A percentile compares a stretch with the other conserved stretches of the same genome.
Conservation (phyloP, 352 stramenopile genomes). For the Pythium guiyangense region DNA sequence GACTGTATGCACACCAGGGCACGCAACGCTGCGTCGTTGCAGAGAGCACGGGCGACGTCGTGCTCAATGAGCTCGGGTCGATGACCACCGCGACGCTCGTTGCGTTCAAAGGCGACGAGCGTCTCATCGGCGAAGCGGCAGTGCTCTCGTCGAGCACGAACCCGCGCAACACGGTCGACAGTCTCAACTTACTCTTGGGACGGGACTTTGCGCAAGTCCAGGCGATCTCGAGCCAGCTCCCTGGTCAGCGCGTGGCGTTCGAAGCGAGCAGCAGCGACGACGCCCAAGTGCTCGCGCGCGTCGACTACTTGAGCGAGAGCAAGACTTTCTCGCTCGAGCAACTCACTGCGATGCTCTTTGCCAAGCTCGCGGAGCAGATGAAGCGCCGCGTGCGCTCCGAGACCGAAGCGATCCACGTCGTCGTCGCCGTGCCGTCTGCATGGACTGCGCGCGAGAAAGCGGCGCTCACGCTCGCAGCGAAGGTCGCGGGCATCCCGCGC, state of each 20-base stretch:
- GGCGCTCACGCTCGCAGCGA: conserved; percentile 39
- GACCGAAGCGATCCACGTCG: conserved; percentile 41
- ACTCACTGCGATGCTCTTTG: conserved; percentile 73
- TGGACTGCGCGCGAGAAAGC: conserved; percentile 51
- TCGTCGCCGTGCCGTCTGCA: conserved; percentile 58
- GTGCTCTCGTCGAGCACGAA: conserved; percentile 84
- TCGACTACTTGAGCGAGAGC: conserved; percentile 55
- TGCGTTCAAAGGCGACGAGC: conserved; percentile 85
- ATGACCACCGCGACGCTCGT: conserved; percentile 86
- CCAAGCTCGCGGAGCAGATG: conserved; percentile 67
- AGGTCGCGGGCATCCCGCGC: conserved; percentile 58
- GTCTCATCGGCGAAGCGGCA: conserved; percentile 80
- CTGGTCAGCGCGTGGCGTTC: conserved; percentile 49
- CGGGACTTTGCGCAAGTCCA: conserved; percentile 45
- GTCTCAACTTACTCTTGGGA: conserved; percentile 61
- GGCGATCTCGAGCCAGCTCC: conserved; percentile 29
- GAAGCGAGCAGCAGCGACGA: conserved; percentile 12
- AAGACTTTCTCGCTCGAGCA: conserved; percentile 66
- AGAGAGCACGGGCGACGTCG: conserved; percentile 64
- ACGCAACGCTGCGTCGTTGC: conserved; percentile 78
- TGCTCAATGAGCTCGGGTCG: conserved; percentile 86
- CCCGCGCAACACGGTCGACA: conserved; percentile 75
- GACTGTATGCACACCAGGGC: conserved; percentile 23
- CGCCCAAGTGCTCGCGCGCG: conserved; percentile 35
- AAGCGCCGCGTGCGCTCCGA: conserved; percentile 40